phyloP scores from a whole-genome alignment of 225 moss, liverwort and hornwort genomes.

The Straminergon stramineum region DNA sequence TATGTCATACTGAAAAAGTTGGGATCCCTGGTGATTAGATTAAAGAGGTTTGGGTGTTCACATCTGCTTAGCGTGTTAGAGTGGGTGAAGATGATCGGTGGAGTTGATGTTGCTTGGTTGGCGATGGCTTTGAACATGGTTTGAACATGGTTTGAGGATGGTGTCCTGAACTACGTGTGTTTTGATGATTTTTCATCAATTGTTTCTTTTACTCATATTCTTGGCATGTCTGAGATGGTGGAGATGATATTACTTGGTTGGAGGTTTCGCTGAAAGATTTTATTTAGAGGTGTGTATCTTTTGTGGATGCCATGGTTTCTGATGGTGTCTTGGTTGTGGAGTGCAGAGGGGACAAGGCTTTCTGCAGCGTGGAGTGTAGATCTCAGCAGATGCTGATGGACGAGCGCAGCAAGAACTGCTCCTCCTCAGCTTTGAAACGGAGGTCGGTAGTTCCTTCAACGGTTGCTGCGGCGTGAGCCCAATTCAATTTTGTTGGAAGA shows the following conservation, averaged over 20 bases:
- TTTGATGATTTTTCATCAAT: not conserved
- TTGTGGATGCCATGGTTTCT: not conserved
- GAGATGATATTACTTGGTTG: not conserved
- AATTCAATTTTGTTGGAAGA: slow-evolving; percentile 23
- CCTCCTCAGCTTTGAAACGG: slow-evolving; percentile 52
- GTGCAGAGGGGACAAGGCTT: slow-evolving; percentile 83
- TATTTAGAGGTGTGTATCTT: not conserved
- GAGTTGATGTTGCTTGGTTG: not conserved
- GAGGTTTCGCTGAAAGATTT: not conserved
- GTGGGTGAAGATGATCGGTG: not conserved
- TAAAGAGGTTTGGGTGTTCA: not conserved
- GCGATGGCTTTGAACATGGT: not conserved
- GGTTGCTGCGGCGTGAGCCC: slow-evolving; percentile 45
- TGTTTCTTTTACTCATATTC: not conserved
- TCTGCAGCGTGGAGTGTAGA: slow-evolving; percentile 88
- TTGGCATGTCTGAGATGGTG: not conserved
- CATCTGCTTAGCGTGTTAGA: not conserved
- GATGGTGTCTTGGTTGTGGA: not conserved
- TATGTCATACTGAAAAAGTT: not conserved
- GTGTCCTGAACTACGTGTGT: not conserved
- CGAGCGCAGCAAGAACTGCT: slow-evolving; percentile 72
- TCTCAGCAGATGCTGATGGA: slow-evolving; percentile 73
- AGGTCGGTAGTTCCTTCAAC: slow-evolving; percentile 40
- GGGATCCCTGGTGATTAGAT: not conserved
- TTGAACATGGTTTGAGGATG: not conserved